Evolutionary conservation across 1,139 yeast genomes (phyloP), one percentile per base, ranked within the genome.

Genomic region (Kluyveromyces sp.): DNA sequence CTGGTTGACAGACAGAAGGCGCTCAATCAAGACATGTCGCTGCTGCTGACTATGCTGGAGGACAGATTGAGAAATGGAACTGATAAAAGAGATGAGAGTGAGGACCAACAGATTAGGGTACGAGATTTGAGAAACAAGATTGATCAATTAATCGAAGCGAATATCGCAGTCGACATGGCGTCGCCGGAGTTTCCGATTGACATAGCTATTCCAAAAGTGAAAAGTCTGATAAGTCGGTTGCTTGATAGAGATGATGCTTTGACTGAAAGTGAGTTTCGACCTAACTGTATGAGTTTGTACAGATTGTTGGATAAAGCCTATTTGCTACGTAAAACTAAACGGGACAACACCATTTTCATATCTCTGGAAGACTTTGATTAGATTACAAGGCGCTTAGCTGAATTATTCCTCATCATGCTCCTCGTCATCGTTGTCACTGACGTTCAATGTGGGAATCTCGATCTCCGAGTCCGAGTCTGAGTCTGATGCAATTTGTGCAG

Each of bases 401-500:
- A 22, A 22, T 6, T 6, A 18, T 9, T 19, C 18, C 13, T 18
- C 36, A 11, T 25, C 31, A 11, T 49, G 43, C 4, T 48, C 49
- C 29, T 55, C 55, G 17, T 54, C 58, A 3, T 64, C 69, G 29
- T 64, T 69, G 34, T 66, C 71, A 45, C 68, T 63, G 8, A 77
- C 54, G 28, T 71, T 77, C 45, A 78, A 73, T 16, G 67, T 71
- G 2, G 84, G 83, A 47, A 78, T 75, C 49, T 76, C 83, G 46
- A 78, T 73, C 48, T 78, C 83, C 4, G 76, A 71, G 29, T 33
- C 44, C 7, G 39, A 37, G 17, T 41, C 44, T 8, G 44, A 39
- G 3, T 39, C 42, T 6, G 36, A 28, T 15, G 20, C 37, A 12
- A 12, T 16, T 13, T 4, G 22, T 19, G 19, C n/a, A 16, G 17